Conservation (phyloP, 768 basidiomycete species). For the Chiua virens region DNA sequence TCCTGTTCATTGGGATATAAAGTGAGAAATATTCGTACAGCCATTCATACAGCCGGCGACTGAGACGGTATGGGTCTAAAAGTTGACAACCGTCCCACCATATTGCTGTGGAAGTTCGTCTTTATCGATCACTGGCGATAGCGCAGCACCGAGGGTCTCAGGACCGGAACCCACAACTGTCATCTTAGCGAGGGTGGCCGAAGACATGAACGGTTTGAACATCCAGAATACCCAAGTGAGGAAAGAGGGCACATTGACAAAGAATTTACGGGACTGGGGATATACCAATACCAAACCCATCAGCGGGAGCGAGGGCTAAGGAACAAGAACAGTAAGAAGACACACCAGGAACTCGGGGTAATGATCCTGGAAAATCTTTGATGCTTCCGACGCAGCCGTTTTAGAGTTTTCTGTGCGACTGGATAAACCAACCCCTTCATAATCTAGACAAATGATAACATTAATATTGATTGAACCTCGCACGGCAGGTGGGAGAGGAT, state of each 20-base stretch:
- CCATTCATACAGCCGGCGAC: neutral
- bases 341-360: slow-evolving; percentile 77
- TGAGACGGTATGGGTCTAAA: slow-evolving; percentile 32
- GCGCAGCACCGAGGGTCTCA: slow-evolving; percentile 56
- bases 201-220: slow-evolving; percentile 72
- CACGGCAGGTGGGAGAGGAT: slow-evolving; percentile 6
- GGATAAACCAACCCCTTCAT: slow-evolving; percentile 66
- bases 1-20: neutral
- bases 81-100: slow-evolving; percentile 62
- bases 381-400: slow-evolving; percentile 71
- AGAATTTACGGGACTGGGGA: slow-evolving; percentile 68
- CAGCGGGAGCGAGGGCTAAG: neutral
- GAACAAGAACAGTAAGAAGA: slow-evolving; percentile 14
- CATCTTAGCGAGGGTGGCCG: slow-evolving; percentile 81
- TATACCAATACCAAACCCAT: neutral
- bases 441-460: slow-evolving; percentile 46
- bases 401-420: slow-evolving; percentile 75
- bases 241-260: slow-evolving; percentile 76
- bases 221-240: slow-evolving; percentile 84
- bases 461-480: neutral
- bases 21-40: neutral
- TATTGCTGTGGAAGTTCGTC: slow-evolving; percentile 67
- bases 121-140: slow-evolving; percentile 55
- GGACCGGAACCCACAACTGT: slow-evolving; percentile 67
- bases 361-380: slow-evolving; percentile 70